Base-by-base conservation (phyloP, 441 rosid genomes). In the Syzygium malaccense region DNA sequence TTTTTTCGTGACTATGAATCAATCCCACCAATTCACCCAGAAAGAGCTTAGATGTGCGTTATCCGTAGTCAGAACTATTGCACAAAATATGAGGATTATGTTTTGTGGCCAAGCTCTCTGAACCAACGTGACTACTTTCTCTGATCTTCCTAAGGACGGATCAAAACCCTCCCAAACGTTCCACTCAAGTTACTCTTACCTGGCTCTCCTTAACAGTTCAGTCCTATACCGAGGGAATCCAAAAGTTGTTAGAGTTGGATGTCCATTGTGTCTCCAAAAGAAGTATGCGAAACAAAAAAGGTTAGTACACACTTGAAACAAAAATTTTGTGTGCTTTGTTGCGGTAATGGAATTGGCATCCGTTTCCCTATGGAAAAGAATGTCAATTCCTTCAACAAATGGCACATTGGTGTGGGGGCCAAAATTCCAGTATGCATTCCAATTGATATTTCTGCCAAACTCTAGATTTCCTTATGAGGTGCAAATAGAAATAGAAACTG, bases 171-270 rank as follows among this genome's bases (percentile, higher is more conserved):
- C 20, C 71, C 37, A 30, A 64, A 64, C 5, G 1, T 30, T 64
- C 20, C 71, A 15, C 71, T 64, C 71, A 15, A n/a, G 20, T 15
- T 64, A 30, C 71, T 30, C 11, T 10, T 15, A 2, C 20, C 17
- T 0, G 10, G 14, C 8, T 64, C 0, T 30, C 37, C 71, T 64
- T 14, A 64, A 15, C 71, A n/a, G 71, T 62, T 62, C 1, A 2
- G 19, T 14, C 37, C 0, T n/a, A 32, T 1, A 32, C 10, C 20
- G 0, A n/a, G 37, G 71, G 71, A 62, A 62, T 14, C 37, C 71
- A 14, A 28, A 62, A n/a, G 19, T 62, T 62, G 68, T 28, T 62
- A 62, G 19, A 17, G 3, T n/a, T n/a, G 33, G 68, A 62, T 62
- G 68, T n/a, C 18, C n/a, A 17, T 60, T 13, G 18, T 60, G 66